phyloP scores from a whole-genome alignment of 257 asterid species.

The Salvia splendens region DNA sequence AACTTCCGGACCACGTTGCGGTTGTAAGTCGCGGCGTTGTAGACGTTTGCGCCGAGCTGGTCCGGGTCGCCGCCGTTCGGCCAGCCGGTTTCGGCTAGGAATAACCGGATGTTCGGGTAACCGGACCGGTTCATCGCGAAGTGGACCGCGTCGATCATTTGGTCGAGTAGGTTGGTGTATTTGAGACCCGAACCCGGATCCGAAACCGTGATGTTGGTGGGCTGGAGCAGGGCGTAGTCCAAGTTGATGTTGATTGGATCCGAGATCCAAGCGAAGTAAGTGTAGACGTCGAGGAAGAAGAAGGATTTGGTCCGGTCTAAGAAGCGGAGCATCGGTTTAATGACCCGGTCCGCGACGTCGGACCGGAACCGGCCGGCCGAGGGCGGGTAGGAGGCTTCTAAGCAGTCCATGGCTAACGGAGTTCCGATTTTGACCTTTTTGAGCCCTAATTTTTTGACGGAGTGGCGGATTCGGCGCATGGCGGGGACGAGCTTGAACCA shows the following conservation, averaged over 20 bases:
- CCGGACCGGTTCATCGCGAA: constrained; percentile 76
- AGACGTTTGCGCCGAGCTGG: constrained; percentile 68
- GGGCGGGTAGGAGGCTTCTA: constrained; percentile 84
- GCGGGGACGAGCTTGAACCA: constrained; percentile 92
- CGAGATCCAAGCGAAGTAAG: constrained; percentile 76
- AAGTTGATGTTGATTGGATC: constrained; percentile 59
- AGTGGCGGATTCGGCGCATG: constrained; percentile 61
- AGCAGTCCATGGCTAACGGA: constrained; percentile 74
- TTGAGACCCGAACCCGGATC: constrained; percentile 70
- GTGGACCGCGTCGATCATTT: constrained; percentile 67
- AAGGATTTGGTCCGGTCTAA: constrained; percentile 71
- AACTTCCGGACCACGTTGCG: constrained; percentile 68
- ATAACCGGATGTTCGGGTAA: constrained; percentile 67
- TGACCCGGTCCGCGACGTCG: constrained; percentile 50
- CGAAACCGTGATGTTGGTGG: constrained; percentile 51
- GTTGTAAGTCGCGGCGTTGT: constrained; percentile 84
- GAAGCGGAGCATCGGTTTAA: constrained; percentile 64
- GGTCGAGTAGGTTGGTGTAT: constrained; percentile 74
- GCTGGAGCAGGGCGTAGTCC: constrained; percentile 65
- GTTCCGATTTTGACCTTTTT: constrained; percentile 72
- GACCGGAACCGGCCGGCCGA: constrained; percentile 75
- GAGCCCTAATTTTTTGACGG: constrained; percentile 60
- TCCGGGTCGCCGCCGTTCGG: constrained; percentile 73
- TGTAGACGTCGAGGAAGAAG: constrained; percentile 78
- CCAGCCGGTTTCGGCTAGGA: constrained; percentile 94